Evolutionary conservation across 331 rosid species (phyloP).

Genomic region (Rosa hybrid): DNA sequence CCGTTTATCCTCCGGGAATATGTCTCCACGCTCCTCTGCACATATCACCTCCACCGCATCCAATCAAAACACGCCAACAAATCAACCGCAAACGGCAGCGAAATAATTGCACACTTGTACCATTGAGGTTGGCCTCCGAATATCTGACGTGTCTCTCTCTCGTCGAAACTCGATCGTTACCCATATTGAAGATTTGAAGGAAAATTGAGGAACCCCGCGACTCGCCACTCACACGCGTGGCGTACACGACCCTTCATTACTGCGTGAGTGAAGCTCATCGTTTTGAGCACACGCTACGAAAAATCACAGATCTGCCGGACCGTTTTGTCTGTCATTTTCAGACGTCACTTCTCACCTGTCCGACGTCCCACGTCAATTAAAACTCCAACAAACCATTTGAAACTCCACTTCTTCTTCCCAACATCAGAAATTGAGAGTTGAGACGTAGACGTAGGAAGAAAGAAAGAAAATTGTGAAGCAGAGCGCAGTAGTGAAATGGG

Average conservation of each 20-base stretch:
- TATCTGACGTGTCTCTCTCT: not conserved
- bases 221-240: not conserved
- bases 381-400: slow-evolving; percentile 7
- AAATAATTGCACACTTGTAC: not conserved
- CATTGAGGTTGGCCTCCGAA: not conserved
- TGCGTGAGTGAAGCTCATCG: not conserved
- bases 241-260: not conserved
- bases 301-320: not conserved
- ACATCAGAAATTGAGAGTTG: not conserved
- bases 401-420: no score
- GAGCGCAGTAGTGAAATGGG: slow-evolving; percentile 35
- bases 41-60: not conserved
- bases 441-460: not conserved
- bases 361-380: slow-evolving; percentile 2
- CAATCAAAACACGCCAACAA: not conserved
- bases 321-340: not conserved
- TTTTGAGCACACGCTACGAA: not conserved
- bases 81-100: not conserved
- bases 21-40: not conserved
- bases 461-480: not conserved
- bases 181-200: slow-evolving; percentile 4
- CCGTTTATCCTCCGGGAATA: not conserved
- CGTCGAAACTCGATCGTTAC: not conserved
- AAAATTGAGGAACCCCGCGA: not conserved
- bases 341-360: slow-evolving; percentile 5